A percentile compares a stretch with the other conserved stretches of the same genome.
These are phyloP conservation scores for Tricholoma saponaceum DNA, from an alignment of 768 basidiomycete genomes.

Conservation along the genomic window DNA sequence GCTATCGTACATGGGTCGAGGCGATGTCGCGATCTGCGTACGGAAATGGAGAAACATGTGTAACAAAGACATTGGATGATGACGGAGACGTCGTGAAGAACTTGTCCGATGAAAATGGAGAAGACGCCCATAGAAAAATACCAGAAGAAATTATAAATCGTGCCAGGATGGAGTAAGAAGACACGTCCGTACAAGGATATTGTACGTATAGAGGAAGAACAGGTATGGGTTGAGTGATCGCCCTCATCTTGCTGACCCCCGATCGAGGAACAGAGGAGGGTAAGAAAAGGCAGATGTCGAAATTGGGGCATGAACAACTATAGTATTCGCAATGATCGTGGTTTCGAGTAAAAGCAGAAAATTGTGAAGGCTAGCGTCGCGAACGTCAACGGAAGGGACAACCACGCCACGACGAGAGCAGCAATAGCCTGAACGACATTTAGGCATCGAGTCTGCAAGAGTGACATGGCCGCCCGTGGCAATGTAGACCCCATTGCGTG, in stretches of 20 bases:
- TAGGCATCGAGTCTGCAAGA: constrained; percentile 4
- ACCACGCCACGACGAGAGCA: constrained; percentile 21
- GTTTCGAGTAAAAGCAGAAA: constrained; percentile 37
- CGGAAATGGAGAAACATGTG: not conserved
- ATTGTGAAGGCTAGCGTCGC: constrained; percentile 34
- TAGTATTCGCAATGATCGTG: constrained; percentile 30
- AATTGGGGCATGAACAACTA: constrained; percentile 2
- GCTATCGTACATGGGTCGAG: not conserved
- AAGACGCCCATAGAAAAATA: not conserved
- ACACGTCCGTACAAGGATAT: not conserved
- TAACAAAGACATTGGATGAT: not conserved
- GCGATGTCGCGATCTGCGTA: not conserved
- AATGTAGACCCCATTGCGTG: not conserved
- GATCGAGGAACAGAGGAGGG: not conserved
- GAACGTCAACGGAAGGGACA: constrained; percentile 32
- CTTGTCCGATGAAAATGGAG: not conserved
- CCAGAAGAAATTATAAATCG: not conserved
- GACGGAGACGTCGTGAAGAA: not conserved
- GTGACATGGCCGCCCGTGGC: not conserved
- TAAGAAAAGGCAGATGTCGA: not conserved
- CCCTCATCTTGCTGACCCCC: not conserved
- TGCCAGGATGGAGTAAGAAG: not conserved
- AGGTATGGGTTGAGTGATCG: not conserved
- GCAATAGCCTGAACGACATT: constrained; percentile 17
- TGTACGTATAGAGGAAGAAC: not conserved